Base-by-base conservation (phyloP, 345 rosid genomes). In the Noccaea caerulescens region DNA sequence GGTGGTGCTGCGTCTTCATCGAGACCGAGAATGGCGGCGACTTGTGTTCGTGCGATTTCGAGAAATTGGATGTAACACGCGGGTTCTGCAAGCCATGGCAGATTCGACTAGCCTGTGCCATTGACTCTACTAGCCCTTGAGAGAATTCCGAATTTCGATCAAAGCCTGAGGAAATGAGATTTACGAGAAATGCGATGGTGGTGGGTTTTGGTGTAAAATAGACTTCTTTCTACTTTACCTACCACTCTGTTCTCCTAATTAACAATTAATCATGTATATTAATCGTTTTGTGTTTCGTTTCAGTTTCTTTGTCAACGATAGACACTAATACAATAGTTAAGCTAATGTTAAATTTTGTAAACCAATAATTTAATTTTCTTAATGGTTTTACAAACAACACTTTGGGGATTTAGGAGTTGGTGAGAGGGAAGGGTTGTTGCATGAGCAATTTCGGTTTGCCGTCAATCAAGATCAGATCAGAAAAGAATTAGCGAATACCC, bases 21-120 rank as follows among this genome's bases (percentile, higher is more conserved):
- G 87, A 77, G 54, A 85, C 57, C 0, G 83, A 75, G 50, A 72
- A 32, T 6, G 72, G n/a, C 14, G 54, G n/a, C 14, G 54, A 70
- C 58, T 68, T 78, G 67, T 71, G 78, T 0, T 36, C 25, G 13
- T 68, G 64, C 53, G 72, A 20, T 47, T 75, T 79, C 6, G 72
- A 51, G 46, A 71, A 46, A 78, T 70, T 63, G 41, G 79, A 62
- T 5, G 64, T 38, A 34, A 74, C 5, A 41, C 11, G 66, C 12
- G 78, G 32, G 33, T 65, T 66, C n/a, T 64, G 83, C 13, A 76
- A 63, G 50, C 83, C 86, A 38, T 62, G 66, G 52, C 72, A 73
- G 66, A 82, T 75, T 73, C 77, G 73, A 83, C 77, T 73, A 12
- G 56, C 84, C 63, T 85, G 86, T 5, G 88, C 86, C 89, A 86